Conservation (phyloP, 495 filamentous ascomycete genomes). For the Mytilinidion resinicola region DNA sequence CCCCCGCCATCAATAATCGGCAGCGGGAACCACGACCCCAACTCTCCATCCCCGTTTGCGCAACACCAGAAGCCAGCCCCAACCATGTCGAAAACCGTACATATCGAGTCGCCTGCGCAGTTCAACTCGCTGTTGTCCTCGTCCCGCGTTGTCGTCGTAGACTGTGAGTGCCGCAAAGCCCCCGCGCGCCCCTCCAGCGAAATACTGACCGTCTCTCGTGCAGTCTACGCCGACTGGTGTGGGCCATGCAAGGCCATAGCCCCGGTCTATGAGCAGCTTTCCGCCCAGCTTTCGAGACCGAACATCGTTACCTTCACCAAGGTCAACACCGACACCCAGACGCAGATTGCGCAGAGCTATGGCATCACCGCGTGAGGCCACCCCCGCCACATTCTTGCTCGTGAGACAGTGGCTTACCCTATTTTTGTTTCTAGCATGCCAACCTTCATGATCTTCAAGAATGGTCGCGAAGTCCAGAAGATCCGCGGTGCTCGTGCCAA, state of each 20-base stretch:
- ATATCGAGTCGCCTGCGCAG: constrained; percentile 65
- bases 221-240: constrained; percentile 87
- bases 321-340: constrained; percentile 72
- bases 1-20: neutral
- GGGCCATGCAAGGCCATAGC: constrained; percentile 77
- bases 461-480: constrained; percentile 57
- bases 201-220: constrained; percentile 16
- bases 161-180: constrained; percentile 56
- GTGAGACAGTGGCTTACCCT: constrained; percentile 3
- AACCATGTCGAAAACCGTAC: constrained; percentile 47
- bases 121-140: constrained; percentile 60
- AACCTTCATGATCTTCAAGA: constrained; percentile 87
- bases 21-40: too few relatives aligned
- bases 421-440: constrained; percentile 48
- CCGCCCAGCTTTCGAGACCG: constrained; percentile 61
- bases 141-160: constrained; percentile 69
- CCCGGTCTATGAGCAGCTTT: constrained; percentile 77
- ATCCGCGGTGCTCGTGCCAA: constrained; percentile 66
- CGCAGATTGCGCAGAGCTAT: constrained; percentile 65
- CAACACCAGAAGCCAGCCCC: neutral
- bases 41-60: too few relatives aligned
- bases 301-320: constrained; percentile 77
- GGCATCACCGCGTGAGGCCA: constrained; percentile 63
- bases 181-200: constrained; percentile 6
- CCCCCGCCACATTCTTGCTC: neutral